phyloP scores from a whole-genome alignment of 2,329 filamentous ascomycete genomes.

The Lasiodiplodia theobromae region DNA sequence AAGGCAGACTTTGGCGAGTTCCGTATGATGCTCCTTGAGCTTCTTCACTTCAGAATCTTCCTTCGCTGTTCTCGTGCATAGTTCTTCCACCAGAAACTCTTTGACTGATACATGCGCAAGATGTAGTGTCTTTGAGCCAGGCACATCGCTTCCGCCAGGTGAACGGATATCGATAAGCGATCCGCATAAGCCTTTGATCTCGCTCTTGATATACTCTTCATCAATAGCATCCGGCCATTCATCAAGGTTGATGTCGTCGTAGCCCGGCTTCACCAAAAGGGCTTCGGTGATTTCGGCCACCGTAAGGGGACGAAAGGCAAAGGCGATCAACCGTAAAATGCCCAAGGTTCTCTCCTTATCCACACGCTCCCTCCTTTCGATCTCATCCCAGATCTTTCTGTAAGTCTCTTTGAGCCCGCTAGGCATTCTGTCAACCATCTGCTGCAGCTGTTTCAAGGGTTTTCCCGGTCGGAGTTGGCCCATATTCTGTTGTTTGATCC shows the following conservation, averaged over 20 bases:
- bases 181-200: conserved; percentile 1
- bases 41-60: not conserved
- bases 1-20: not conserved
- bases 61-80: not conserved
- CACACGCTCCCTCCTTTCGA: not conserved
- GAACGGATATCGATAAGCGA: not conserved
- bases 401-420: not conserved
- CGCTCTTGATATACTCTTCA: not conserved
- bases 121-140: not conserved
- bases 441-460: not conserved
- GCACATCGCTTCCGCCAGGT: not conserved
- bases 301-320: not conserved
- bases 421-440: not conserved
- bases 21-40: not conserved
- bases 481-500: not conserved
- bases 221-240: not conserved
- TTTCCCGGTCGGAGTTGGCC: not conserved
- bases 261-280: not conserved
- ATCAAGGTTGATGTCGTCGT: not conserved
- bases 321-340: not conserved
- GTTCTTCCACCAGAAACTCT: not conserved
- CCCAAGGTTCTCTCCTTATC: not conserved
- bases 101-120: not conserved
- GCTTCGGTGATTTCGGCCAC: not conserved
- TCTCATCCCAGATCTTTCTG: not conserved